Evolutionary conservation across 2,329 filamentous ascomycete genomes (phyloP).

Genomic region (Neonectria magnoliae): DNA sequence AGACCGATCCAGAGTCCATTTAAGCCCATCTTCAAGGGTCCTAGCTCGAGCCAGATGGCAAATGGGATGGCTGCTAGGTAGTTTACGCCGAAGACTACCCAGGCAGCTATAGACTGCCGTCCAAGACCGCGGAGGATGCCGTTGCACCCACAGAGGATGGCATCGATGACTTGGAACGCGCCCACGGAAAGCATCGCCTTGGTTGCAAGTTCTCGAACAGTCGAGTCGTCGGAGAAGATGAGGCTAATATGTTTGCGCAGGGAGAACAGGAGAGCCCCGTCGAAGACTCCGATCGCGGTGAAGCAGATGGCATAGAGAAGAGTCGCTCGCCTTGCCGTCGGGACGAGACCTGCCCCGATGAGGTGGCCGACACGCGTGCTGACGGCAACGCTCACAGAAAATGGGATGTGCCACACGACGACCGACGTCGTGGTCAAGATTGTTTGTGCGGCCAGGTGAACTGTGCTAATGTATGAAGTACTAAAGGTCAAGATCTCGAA

Average conservation of each 20-base stretch:
- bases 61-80: slow-evolving; percentile 52
- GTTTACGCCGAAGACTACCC: slow-evolving; percentile 49
- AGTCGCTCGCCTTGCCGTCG: slow-evolving; percentile 45
- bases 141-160: slow-evolving; percentile 43
- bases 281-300: slow-evolving; percentile 45
- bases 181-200: slow-evolving; percentile 20
- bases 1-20: slow-evolving; percentile 27
- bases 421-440: slow-evolving; percentile 53
- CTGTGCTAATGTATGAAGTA: slow-evolving; percentile 56
- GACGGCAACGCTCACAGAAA: slow-evolving; percentile 53
- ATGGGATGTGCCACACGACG: slow-evolving; percentile 55
- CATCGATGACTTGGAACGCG: slow-evolving; percentile 25
- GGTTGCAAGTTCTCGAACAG: slow-evolving; percentile 5
- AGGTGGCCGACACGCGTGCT: slow-evolving; percentile 55
- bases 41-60: slow-evolving; percentile 52
- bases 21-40: slow-evolving; percentile 43
- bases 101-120: slow-evolving; percentile 50
- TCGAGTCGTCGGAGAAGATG: slow-evolving; percentile 15
- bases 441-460: slow-evolving; percentile 54
- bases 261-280: slow-evolving; percentile 42
- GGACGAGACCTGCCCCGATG: slow-evolving; percentile 50
- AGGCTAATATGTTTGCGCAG: slow-evolving; percentile 14
- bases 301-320: slow-evolving; percentile 48
- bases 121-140: slow-evolving; percentile 53
- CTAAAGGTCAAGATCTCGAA: slow-evolving; percentile 57